These are phyloP conservation scores for Deuterostichococcus epilithicus DNA, from an alignment of 139 green algal species.

Conservation along the genomic window DNA sequence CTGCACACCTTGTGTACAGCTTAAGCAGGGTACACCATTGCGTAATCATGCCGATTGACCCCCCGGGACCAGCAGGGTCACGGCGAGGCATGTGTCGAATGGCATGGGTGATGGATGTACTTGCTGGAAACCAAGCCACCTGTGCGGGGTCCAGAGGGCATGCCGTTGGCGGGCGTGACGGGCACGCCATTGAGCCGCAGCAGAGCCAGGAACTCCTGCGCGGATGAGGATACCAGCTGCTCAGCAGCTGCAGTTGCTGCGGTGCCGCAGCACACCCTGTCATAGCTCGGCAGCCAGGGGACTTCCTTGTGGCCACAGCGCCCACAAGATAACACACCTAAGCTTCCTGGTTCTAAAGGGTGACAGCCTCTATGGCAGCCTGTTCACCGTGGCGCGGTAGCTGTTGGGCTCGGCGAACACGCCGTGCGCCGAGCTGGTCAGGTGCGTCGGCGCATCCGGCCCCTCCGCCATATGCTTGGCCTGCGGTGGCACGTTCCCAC, in stretches of 20 bases:
- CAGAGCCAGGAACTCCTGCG: constrained; percentile 51
- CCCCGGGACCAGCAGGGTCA: no score
- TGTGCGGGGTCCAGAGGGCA: not conserved
- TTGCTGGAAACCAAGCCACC: not conserved
- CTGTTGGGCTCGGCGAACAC: constrained; percentile 5
- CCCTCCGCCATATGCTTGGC: constrained; percentile 51
- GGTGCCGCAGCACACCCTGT: no score
- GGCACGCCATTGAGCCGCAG: constrained; percentile 36
- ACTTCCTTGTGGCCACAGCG: no score
- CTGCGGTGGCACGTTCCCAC: no score
- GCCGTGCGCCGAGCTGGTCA: constrained; percentile 21
- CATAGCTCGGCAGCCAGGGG: no score
- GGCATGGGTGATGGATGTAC: not conserved
- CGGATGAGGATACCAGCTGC: not conserved
- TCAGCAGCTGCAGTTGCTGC: no score
- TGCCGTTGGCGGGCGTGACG: constrained; percentile 3
- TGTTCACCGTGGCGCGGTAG: not conserved
- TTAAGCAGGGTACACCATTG: no score
- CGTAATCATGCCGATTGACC: no score
- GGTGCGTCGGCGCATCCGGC: not conserved
- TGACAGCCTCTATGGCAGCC: no score
- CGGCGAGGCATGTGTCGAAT: no score
- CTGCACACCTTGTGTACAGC: constrained; percentile 2
- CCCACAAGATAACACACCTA: no score
- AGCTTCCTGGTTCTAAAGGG: no score